Base-by-base conservation (phyloP, 805 yeast species). In the Schizosaccharomyces pombe region DNA sequence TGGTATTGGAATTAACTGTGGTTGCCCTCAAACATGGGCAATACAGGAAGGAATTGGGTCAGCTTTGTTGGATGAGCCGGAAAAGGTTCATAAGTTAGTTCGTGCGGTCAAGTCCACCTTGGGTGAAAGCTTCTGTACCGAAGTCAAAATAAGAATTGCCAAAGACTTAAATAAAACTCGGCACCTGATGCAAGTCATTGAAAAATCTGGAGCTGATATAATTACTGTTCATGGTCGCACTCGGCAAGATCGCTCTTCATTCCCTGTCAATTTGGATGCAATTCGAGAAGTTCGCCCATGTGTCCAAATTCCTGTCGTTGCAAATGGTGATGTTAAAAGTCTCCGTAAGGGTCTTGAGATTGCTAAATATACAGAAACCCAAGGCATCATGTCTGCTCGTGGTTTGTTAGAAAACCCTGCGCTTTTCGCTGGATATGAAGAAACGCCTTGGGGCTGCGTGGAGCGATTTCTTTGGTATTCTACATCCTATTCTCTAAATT, bases 31-130 rank as follows among this genome's bases (percentile, higher is more conserved):
- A 54, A 82, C 80, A 58, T 97, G 89, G 59, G 97, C 91, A 65
- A 83, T 85, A 12, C 72, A 94, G 47, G 95, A 86, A 64, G 98
- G 97, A 26, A 87, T 91, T 14, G 98, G 98, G 3, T 95, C 96
- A 1, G 96, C 96, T 0, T 71, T 91, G 56, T 87, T 91, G 84
- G 72, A 79, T 29, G 79, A 83, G 58, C 82, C 87, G 1, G 86
- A 84, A 37, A 68, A 79, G 53, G 91, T 91, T 3, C 76, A 87
- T 1, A 72, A 74, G 2, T 83, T 91, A 95, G 94, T 91, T 5
- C 68, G 71, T 47, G 85, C 86, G 1, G 93, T 85, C 29, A 87
- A 87, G 63, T 70, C 72, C 1, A 79, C 74, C 62, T 85, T 80
- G 61, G 91, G 93, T 0, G 75, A 75, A 53, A 65, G 64, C 4